These are phyloP conservation scores for Barbatosphaeria neglecta DNA, from an alignment of 495 filamentous ascomycete species.

Conservation along the genomic window DNA sequence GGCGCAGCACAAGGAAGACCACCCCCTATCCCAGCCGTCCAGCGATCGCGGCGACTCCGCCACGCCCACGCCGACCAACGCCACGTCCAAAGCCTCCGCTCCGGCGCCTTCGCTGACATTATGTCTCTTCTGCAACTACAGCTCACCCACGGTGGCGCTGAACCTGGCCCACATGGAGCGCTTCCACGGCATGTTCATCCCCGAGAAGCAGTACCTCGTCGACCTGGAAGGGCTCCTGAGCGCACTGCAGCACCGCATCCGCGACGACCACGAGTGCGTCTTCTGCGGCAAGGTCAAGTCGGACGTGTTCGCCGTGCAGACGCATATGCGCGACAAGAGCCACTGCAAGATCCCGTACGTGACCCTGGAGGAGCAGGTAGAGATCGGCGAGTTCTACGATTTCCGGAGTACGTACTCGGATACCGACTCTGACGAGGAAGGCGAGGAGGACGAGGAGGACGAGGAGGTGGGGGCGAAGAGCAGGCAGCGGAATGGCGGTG, in stretches of 20 bases:
- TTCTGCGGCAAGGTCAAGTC: constrained; percentile 71
- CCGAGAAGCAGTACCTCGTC: constrained; percentile 69
- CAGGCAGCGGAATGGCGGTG: constrained; percentile 37
- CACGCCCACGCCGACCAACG: constrained; percentile 19
- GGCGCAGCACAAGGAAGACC: constrained; percentile 28
- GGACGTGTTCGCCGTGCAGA: constrained; percentile 64
- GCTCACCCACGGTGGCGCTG: constrained; percentile 56
- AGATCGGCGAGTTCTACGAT: constrained; percentile 97
- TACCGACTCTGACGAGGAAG: constrained; percentile 48
- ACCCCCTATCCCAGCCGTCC: constrained; percentile 19
- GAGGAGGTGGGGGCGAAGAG: constrained; percentile 10
- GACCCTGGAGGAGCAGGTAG: constrained; percentile 79
- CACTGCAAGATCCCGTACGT: constrained; percentile 96
- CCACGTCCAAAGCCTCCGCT: constrained; percentile 4
- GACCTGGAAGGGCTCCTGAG: constrained; percentile 69
- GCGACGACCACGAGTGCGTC: constrained; percentile 62
- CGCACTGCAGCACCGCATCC: constrained; percentile 61
- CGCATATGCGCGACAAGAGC: constrained; percentile 92
- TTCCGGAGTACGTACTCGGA: constrained; percentile 93
- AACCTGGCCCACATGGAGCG: constrained; percentile 85
- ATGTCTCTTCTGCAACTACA: constrained; percentile 85
- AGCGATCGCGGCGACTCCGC: constrained; percentile 21
- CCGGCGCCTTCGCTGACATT: constrained; percentile 39
- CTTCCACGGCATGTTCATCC: constrained; percentile 92
- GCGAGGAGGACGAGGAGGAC: constrained; percentile 35